Base-by-base conservation (phyloP, 148 eudicot species). In the Dianthus caryophyllus region DNA sequence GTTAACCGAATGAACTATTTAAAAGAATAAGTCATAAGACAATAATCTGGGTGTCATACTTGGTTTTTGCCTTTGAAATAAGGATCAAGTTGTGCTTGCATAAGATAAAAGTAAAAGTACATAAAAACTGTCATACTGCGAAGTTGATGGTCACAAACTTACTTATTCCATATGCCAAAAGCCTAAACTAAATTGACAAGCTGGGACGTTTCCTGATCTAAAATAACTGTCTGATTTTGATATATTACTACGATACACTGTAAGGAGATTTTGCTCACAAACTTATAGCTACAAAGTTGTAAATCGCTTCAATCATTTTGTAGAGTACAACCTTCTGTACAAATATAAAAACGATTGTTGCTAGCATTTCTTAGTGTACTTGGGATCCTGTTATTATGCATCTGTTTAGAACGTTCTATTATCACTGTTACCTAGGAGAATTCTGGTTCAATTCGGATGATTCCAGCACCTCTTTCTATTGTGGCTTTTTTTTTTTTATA, bases 381-480 rank as follows among this genome's bases (percentile, higher is more conserved):
- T 30, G 41, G 61, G 41, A 57, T 17, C 43, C 64, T 60, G 33
- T 60, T 60, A 36, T 47, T 18, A 60, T 38, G 46, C 26, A 33
- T 60, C 26, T 38, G 46, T 36, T 60, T 8, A 18, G 44, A 60
- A 60, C 36, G 47, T 18, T 60, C 64, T 33, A 60, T 39, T 60
- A 38, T 2, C 20, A 33, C 36, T 58, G 30, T 14, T 43, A 33
- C 46, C 47, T 10, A 60, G 18, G 69, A 56, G 18, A 38, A 14
- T 64, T 64, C 33, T 36, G 46, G 73, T 33, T 71, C 39, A 21
- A 69, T 56, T 61, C 26, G 46, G 65, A 31, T 53, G 64, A 62
- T 61, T 25, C 43, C 18, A 64, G 73, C 60, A 64, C 67, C 72
- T 61, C 69, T 65, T 62, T 69, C 52, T 20, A 62, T 17, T n/a